phyloP scores from a whole-genome alignment of 352 stramenopile genomes.

The Pythium aristosporum region DNA sequence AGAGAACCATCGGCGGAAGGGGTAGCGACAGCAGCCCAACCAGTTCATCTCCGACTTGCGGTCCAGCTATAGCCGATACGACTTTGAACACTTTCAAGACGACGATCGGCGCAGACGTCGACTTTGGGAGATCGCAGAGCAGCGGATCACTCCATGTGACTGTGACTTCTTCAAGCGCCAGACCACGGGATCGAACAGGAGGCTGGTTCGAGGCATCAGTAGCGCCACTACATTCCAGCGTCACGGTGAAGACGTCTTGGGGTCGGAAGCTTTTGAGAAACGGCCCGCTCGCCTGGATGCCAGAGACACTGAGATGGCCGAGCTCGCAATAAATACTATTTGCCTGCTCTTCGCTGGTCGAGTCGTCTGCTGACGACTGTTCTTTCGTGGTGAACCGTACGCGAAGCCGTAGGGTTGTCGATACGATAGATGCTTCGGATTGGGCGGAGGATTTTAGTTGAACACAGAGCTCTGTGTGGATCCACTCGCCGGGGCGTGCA shows the following conservation, averaged over 20 bases:
- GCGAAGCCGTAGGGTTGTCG: not conserved
- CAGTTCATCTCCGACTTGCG: not conserved
- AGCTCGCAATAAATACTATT: not conserved
- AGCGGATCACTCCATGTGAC: not conserved
- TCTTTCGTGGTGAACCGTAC: slow-evolving; percentile 6
- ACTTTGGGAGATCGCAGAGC: not conserved
- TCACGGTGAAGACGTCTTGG: slow-evolving; percentile 9
- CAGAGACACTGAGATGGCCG: slow-evolving; percentile 13
- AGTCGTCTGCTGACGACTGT: not conserved
- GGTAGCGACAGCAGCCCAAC: slow-evolving; percentile 9
- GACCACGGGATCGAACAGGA: not conserved
- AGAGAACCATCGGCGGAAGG: slow-evolving; percentile 9
- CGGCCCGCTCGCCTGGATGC: not conserved
- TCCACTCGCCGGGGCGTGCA: slow-evolving; percentile 19
- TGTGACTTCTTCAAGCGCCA: not conserved
- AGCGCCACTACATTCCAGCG: not conserved
- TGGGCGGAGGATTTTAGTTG: not conserved
- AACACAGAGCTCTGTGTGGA: not conserved
- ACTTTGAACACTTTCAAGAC: slow-evolving; percentile 6
- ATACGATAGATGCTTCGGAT: not conserved
- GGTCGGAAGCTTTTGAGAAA: slow-evolving; percentile 11
- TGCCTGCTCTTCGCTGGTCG: not conserved
- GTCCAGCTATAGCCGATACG: not conserved
- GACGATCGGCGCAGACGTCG: not conserved
- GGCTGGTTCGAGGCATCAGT: not conserved